A percentile compares a stretch with the other conserved stretches of the same genome.
Conservation (phyloP, 2,329 filamentous ascomycete species). For the Pseudogymnoascus sp. region DNA sequence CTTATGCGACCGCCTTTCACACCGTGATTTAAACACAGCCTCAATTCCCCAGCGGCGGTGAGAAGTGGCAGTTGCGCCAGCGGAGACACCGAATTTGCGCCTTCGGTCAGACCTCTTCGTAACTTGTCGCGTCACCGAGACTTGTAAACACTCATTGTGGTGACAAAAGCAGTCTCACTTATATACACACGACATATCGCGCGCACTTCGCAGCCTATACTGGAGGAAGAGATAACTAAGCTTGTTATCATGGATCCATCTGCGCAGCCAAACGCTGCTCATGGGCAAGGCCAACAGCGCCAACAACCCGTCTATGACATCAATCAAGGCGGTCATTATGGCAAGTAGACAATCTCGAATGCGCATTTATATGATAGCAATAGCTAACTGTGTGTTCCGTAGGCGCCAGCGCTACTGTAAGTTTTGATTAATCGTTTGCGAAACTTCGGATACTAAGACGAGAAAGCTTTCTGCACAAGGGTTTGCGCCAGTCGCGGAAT, state of each 20-base stretch:
- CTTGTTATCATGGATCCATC: constrained; percentile 43
- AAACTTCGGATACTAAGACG: constrained; percentile 1
- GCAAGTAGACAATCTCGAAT: constrained; percentile 37
- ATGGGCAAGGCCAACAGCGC: constrained; percentile 34
- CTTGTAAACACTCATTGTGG: background rate
- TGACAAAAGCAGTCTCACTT: background rate
- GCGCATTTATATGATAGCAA: background rate
- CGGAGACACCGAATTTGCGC: constrained; percentile 3
- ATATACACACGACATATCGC: constrained; percentile 2
- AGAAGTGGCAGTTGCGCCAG: constrained; percentile 4
- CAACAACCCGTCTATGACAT: constrained; percentile 63
- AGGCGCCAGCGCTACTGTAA: constrained; percentile 63
- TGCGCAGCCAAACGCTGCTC: constrained; percentile 43
- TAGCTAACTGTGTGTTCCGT: constrained; percentile 20
- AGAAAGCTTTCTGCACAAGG: constrained; percentile 73
- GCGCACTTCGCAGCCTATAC: background rate
- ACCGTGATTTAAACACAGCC: constrained; percentile 5
- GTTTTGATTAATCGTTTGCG: constrained; percentile 23
- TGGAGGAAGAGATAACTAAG: background rate
- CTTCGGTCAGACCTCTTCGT: background rate
- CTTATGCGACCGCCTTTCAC: constrained; percentile 6
- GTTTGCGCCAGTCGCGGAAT: constrained; percentile 77
- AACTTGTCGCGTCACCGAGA: constrained; percentile 3
- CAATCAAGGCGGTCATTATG: constrained; percentile 68
- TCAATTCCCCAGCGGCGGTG: constrained; percentile 4